phyloP scores from a whole-genome alignment of 2,329 filamentous ascomycete genomes.

The Fusarium sp. region DNA sequence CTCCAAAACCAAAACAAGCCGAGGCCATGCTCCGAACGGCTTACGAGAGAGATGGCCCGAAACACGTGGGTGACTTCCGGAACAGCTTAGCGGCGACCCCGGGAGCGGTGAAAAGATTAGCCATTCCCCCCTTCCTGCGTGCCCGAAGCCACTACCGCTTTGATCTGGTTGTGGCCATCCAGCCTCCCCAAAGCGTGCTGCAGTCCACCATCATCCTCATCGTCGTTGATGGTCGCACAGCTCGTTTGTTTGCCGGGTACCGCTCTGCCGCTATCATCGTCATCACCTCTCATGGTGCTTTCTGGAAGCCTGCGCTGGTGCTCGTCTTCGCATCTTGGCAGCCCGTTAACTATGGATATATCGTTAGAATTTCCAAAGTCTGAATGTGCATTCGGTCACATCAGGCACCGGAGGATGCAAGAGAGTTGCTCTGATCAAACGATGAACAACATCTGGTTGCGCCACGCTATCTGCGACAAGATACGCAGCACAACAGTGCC shows the following conservation, averaged over 20 bases:
- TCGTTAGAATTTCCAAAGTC: neutral
- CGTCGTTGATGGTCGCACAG: constrained; percentile 8
- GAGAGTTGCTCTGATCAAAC: neutral
- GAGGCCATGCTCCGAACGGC: constrained; percentile 31
- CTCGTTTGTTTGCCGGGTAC: constrained; percentile 9
- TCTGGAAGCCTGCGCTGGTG: neutral
- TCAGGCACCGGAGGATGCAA: neutral
- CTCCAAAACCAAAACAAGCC: constrained; percentile 26
- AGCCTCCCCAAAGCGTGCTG: constrained; percentile 9
- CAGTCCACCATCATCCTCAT: constrained; percentile 11
- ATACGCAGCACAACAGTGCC: neutral
- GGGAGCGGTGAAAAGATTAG: constrained; percentile 42
- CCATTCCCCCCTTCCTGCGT: constrained; percentile 26
- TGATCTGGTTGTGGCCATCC: constrained; percentile 28
- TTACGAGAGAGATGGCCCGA: constrained; percentile 34
- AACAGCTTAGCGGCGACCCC: constrained; percentile 43
- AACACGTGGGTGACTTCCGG: constrained; percentile 46
- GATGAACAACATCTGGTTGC: neutral
- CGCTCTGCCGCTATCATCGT: neutral
- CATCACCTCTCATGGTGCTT: neutral
- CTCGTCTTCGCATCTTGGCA: neutral
- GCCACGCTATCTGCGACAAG: neutral
- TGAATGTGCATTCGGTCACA: neutral
- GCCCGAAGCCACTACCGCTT: constrained; percentile 31
- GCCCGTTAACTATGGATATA: neutral